Evolutionary conservation across 371 early-diverging fungal species (phyloP).

Genomic region (Lichtheimia ramosa): DNA sequence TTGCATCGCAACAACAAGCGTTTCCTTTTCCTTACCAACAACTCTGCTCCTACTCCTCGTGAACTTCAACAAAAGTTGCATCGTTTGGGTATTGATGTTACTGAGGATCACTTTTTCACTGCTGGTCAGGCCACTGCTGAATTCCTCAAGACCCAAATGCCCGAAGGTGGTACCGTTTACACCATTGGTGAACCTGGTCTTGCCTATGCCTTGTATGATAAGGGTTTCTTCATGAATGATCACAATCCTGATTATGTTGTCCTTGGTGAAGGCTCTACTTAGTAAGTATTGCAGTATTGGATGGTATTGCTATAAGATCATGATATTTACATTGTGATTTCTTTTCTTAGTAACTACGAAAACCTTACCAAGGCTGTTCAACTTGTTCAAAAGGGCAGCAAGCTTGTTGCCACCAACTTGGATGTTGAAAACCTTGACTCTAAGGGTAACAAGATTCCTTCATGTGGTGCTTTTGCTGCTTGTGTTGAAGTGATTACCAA

Average conservation of each 20-base stretch:
- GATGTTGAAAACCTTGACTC: constrained; percentile 64
- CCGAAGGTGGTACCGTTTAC: constrained; percentile 57
- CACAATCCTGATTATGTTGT: constrained; percentile 69
- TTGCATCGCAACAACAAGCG: constrained; percentile 58
- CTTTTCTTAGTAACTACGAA: constrained; percentile 73
- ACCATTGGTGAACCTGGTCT: constrained; percentile 71
- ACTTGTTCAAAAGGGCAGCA: constrained; percentile 57
- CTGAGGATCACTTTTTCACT: constrained; percentile 65
- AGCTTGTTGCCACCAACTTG: constrained; percentile 68
- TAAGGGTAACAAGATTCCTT: constrained; percentile 56
- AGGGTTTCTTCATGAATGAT: constrained; percentile 68
- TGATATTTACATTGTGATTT: constrained; percentile 59
- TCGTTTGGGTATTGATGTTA: constrained; percentile 62
- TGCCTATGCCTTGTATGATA: constrained; percentile 64
- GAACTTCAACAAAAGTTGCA: constrained; percentile 63
- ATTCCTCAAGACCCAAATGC: constrained; percentile 63
- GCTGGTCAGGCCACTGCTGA: constrained; percentile 66
- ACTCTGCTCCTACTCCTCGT: constrained; percentile 68
- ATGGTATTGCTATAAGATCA: background rate
- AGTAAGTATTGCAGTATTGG: constrained; percentile 8
- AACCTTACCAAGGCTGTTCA: constrained; percentile 64
- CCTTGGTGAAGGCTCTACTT: constrained; percentile 60
- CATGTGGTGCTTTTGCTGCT: constrained; percentile 64
- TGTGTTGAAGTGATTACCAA: constrained; percentile 63
- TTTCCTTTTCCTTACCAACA: constrained; percentile 71